Percentiles rank a stretch among this genome's conserved stretches.
These are phyloP conservation scores for Aspergillus ustus DNA, from an alignment of 2,329 filamentous ascomycete genomes.

Conservation along the genomic window DNA sequence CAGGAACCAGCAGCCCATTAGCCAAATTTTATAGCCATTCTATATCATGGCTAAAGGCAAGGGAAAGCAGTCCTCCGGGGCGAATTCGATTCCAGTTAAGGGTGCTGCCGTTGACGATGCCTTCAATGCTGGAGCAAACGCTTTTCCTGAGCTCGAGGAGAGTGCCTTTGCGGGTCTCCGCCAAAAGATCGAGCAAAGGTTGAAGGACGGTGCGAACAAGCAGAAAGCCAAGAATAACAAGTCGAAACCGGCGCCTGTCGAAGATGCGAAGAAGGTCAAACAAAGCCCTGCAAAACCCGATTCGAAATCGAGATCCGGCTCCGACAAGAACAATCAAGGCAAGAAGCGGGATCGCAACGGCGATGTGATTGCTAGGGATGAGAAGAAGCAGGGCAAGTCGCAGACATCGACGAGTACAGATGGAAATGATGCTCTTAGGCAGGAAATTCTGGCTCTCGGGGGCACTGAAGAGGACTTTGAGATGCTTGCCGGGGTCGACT, in stretches of 20 bases:
- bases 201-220: conserved; percentile 39
- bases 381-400: conserved; percentile 32
- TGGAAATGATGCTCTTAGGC: conserved; percentile 40
- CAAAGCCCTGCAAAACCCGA: conserved; percentile 26
- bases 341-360: conserved; percentile 54
- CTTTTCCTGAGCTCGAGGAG: conserved; percentile 41
- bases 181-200: conserved; percentile 47
- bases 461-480: conserved; percentile 56
- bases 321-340: conserved; percentile 36
- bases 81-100: conserved; percentile 23
- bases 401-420: conserved; percentile 27
- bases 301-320: conserved; percentile 27
- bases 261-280: conserved; percentile 30
- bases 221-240: conserved; percentile 37
- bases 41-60: conserved; percentile 45
- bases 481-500: conserved; percentile 50
- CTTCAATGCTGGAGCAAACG: conserved; percentile 28
- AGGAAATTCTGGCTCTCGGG: conserved; percentile 53
- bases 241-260: conserved; percentile 27
- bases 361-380: conserved; percentile 46
- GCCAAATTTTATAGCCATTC: conserved; percentile 10
- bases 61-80: conserved; percentile 38
- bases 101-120: conserved; percentile 24
- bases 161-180: conserved; percentile 47
- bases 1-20: conserved; percentile 16